Conservation (phyloP, 2,329 filamentous ascomycete species). For the Sporothrix luriei region DNA sequence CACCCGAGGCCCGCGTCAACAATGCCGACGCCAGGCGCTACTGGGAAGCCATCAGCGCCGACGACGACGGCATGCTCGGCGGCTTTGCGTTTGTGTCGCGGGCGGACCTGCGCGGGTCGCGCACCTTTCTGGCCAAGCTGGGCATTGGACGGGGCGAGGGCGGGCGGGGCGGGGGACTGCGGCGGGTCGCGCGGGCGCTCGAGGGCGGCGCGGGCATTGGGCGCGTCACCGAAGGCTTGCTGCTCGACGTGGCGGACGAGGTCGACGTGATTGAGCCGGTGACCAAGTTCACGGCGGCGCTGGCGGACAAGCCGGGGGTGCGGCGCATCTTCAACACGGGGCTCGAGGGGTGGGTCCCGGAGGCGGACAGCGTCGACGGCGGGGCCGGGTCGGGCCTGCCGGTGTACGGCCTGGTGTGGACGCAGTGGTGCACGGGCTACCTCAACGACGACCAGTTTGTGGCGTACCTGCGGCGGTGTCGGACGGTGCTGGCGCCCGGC, state of each 20-base stretch:
- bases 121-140: slow-evolving; percentile 71
- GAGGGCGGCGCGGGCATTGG: slow-evolving; percentile 65
- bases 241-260: slow-evolving; percentile 67
- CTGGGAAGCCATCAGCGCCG: slow-evolving; percentile 51
- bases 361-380: slow-evolving; percentile 33
- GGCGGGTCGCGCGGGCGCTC: slow-evolving; percentile 40
- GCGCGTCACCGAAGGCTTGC: slow-evolving; percentile 74
- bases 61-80: slow-evolving; percentile 75
- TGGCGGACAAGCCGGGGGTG: slow-evolving; percentile 61
- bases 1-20: slow-evolving; percentile 44
- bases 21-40: slow-evolving; percentile 48
- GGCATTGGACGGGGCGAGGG: slow-evolving; percentile 47
- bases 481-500: slow-evolving; percentile 44
- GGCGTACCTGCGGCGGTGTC: slow-evolving; percentile 66
- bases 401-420: slow-evolving; percentile 81
- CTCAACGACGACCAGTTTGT: slow-evolving; percentile 74
- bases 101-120: slow-evolving; percentile 70
- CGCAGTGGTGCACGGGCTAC: slow-evolving; percentile 87
- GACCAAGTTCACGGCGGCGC: slow-evolving; percentile 70
- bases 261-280: slow-evolving; percentile 89
- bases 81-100: slow-evolving; percentile 66
- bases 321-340: slow-evolving; percentile 70
- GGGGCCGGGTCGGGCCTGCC: slow-evolving; percentile 39
- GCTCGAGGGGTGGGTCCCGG: slow-evolving; percentile 68
- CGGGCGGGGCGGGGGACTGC: slow-evolving; percentile 42